phyloP scores from a whole-genome alignment of 2,329 filamentous ascomycete species.

The Chrysoporthe austroafricana region DNA sequence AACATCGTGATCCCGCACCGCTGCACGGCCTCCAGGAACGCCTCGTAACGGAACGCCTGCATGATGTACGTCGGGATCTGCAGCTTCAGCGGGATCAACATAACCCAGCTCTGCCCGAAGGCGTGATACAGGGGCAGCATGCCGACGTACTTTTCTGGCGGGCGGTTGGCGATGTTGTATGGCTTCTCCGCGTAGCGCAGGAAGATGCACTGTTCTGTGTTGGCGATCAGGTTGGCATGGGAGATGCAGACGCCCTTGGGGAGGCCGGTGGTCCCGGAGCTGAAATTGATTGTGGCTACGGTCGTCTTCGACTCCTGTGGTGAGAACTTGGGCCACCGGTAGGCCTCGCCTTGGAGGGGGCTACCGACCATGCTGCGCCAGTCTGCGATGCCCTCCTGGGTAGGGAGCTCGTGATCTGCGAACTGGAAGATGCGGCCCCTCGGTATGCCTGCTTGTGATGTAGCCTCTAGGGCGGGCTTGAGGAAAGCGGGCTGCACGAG shows the following conservation, averaged over 20 bases:
- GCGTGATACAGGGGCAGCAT: slow-evolving; percentile 71
- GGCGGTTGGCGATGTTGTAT: slow-evolving; percentile 41
- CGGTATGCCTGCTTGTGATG: slow-evolving; percentile 45
- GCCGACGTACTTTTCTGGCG: slow-evolving; percentile 54
- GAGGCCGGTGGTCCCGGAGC: slow-evolving; percentile 54
- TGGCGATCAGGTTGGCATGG: slow-evolving; percentile 54
- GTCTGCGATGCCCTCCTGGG: slow-evolving; percentile 42
- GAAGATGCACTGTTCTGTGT: slow-evolving; percentile 51
- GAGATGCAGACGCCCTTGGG: slow-evolving; percentile 56
- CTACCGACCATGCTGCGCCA: slow-evolving; percentile 47
- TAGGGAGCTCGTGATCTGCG: slow-evolving; percentile 43
- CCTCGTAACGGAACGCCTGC: slow-evolving; percentile 57
- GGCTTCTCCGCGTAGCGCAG: slow-evolving; percentile 46
- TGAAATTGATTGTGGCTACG: slow-evolving; percentile 43
- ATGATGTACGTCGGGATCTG: slow-evolving; percentile 58
- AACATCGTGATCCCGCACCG: slow-evolving; percentile 57
- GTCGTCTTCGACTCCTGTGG: slow-evolving; percentile 40
- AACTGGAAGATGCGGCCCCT: slow-evolving; percentile 51
- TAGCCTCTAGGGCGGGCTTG: slow-evolving; percentile 47
- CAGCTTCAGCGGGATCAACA: slow-evolving; percentile 43
- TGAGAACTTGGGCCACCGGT: slow-evolving; percentile 46
- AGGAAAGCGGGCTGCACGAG: slow-evolving; percentile 53
- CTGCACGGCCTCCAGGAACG: slow-evolving; percentile 55
- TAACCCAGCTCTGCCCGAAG: slow-evolving; percentile 58
- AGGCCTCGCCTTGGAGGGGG: slow-evolving; percentile 38